A percentile compares a stretch with the other conserved stretches of the same genome.
phyloP scores from a whole-genome alignment of 257 asterid genomes.

The Solanum clarkiae region DNA sequence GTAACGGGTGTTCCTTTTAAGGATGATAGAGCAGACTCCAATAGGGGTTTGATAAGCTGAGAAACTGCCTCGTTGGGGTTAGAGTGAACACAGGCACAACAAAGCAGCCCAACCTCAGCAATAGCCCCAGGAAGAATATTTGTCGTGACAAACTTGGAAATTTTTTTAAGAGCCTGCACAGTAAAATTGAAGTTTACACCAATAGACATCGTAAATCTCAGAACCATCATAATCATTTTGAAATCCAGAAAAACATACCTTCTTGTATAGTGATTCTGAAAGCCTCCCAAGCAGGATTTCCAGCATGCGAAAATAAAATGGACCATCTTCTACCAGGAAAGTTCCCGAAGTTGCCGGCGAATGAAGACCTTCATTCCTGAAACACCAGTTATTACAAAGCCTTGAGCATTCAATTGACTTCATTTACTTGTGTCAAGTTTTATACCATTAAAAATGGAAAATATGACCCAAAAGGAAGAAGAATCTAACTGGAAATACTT shows the following conservation, averaged over 20 bases:
- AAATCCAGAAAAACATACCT: constrained; percentile 37
- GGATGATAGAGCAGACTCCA: constrained; percentile 60
- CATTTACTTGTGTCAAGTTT: background rate
- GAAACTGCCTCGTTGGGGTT: constrained; percentile 80
- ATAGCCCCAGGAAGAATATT: constrained; percentile 99
- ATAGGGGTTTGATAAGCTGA: constrained; percentile 74
- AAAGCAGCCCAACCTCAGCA: constrained; percentile 94
- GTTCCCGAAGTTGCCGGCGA: constrained; percentile 79
- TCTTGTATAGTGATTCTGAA: constrained; percentile 74
- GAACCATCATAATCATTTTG: background rate
- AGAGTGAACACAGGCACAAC: constrained; percentile 96
- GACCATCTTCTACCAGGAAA: constrained; percentile 91
- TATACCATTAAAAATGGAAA: background rate
- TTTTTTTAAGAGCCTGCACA: constrained; percentile 76
- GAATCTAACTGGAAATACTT: constrained; percentile 29
- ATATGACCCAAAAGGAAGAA: constrained; percentile 9
- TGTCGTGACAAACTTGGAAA: constrained; percentile 76
- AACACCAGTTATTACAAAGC: constrained; percentile 11
- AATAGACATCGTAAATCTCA: background rate
- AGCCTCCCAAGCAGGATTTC: constrained; percentile 93
- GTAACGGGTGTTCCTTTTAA: constrained; percentile 66
- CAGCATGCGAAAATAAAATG: constrained; percentile 89
- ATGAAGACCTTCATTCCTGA: constrained; percentile 80
- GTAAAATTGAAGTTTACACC: constrained; percentile 9
- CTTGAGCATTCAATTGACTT: background rate